Conservation (phyloP, 345 rosid genomes). For the Citrus unshiu region DNA sequence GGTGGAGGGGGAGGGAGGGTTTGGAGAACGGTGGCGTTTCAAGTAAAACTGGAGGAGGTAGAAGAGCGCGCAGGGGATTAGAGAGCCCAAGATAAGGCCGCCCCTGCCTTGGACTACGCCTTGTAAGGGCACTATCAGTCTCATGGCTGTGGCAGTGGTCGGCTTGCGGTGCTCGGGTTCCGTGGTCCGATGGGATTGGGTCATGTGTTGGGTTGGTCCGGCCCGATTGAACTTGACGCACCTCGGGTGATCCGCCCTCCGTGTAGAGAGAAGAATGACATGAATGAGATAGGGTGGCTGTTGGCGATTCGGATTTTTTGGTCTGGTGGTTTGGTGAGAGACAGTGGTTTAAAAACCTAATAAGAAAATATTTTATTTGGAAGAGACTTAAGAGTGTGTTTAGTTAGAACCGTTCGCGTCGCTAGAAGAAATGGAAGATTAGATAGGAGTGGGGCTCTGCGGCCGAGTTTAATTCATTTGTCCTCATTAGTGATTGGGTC, state of each 20-base stretch:
- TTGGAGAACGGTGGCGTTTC: conserved; percentile 56
- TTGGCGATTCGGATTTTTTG: too few species aligned
- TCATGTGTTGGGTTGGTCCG: conserved; percentile 23
- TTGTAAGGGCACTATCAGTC: conserved; percentile 76
- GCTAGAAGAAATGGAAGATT: neutral
- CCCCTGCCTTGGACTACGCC: conserved; percentile 83
- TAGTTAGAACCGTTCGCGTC: neutral
- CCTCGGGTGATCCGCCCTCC: neutral
- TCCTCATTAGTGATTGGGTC: neutral
- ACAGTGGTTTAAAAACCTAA: too few species aligned
- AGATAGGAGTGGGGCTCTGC: neutral
- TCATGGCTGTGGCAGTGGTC: conserved; percentile 46
- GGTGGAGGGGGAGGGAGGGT: conserved; percentile 29
- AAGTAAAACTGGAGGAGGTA: conserved; percentile 70
- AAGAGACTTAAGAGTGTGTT: neutral
- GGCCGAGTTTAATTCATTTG: neutral
- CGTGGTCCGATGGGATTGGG: conserved; percentile 15
- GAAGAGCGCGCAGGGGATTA: conserved; percentile 86
- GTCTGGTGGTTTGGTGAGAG: neutral
- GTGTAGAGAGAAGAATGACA: neutral
- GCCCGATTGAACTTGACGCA: neutral
- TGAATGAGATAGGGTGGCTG: neutral
- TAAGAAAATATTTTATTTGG: neutral
- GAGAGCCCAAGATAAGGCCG: conserved; percentile 72
- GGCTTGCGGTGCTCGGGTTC: conserved; percentile 15